phyloP scores from a whole-genome alignment of 805 yeast genomes.

The Dipodascus geniculatus region DNA sequence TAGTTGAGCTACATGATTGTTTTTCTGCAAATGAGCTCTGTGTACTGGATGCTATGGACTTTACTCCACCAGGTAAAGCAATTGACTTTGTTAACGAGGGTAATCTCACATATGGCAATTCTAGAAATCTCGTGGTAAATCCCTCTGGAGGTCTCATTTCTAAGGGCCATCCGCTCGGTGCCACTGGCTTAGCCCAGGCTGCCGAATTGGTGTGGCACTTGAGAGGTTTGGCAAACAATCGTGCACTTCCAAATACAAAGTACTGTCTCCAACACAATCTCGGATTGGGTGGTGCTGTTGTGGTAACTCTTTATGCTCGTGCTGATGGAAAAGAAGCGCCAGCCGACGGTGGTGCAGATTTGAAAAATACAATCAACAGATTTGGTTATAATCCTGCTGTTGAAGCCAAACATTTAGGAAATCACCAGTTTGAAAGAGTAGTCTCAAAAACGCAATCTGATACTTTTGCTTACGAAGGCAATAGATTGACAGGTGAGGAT shows the following conservation, averaged over 20 bases:
- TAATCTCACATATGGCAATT: conserved; percentile 17
- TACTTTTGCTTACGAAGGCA: conserved; percentile 9
- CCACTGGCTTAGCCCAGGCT: conserved; percentile 19
- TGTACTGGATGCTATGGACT: conserved; percentile 17
- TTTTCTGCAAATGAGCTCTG: conserved; percentile 19
- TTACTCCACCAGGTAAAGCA: conserved; percentile 16
- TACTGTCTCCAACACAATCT: conserved; percentile 18
- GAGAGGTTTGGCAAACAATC: conserved; percentile 19
- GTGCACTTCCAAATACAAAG: conserved; percentile 13
- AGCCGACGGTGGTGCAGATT: conserved; percentile 12
- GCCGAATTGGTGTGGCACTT: conserved; percentile 19
- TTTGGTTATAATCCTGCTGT: conserved; percentile 18
- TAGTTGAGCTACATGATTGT: conserved; percentile 20
- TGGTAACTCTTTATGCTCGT: conserved; percentile 15
- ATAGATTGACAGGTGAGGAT: conserved; percentile 6
- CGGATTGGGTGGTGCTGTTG: conserved; percentile 19
- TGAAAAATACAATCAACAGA: conserved; percentile 5
- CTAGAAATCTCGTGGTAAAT: conserved; percentile 14
- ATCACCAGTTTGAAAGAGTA: conserved; percentile 9
- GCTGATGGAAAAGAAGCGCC: conserved; percentile 14
- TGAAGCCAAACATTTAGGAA: conserved; percentile 12
- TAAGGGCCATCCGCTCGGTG: conserved; percentile 20
- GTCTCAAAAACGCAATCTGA: conserved; percentile 6
- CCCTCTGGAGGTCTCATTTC: conserved; percentile 20
- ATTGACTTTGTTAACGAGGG: conserved; percentile 14